phyloP scores from a whole-genome alignment of 768 basidiomycete genomes.

The Macrocybe gigantea region DNA sequence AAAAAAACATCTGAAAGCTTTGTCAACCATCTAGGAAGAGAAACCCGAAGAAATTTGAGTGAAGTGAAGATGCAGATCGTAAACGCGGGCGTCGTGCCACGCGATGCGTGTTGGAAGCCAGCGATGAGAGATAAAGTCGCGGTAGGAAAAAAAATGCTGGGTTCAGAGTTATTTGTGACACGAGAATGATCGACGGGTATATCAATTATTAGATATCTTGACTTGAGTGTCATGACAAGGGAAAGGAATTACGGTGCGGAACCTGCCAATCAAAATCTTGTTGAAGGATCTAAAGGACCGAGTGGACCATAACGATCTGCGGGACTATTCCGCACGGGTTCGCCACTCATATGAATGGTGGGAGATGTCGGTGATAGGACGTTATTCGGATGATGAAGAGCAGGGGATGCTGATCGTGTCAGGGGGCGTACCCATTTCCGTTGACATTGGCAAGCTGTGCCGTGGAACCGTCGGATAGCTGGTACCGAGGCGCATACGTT shows the following conservation, averaged over 20 bases:
- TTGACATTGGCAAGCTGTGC: conserved; percentile 33
- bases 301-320: conserved; percentile 46
- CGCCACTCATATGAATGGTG: conserved; percentile 20
- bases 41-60: conserved; percentile 7
- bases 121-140: too few relatives aligned
- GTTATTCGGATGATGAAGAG: conserved; percentile 21
- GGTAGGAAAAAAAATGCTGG: too few relatives aligned
- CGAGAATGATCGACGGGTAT: conserved; percentile 22
- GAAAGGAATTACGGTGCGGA: conserved; percentile 12
- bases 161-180: too few relatives aligned
- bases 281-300: conserved; percentile 57
- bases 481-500: conserved; percentile 50
- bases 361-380: conserved; percentile 36
- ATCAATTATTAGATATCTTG: conserved; percentile 28
- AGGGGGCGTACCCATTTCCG: conserved; percentile 55
- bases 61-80: conserved; percentile 6
- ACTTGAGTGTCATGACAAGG: conserved; percentile 16
- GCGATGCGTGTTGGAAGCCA: too few relatives aligned
- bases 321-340: conserved; percentile 18
- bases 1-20: conserved; percentile 6
- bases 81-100: too few relatives aligned
- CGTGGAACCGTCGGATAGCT: conserved; percentile 51
- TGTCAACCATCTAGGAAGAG: conserved; percentile 13
- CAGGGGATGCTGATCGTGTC: conserved; percentile 44
- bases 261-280: conserved; percentile 35